Evolutionary conservation across 257 asterid genomes (phyloP), one percentile per base, ranked within the genome.

Genomic region (Petunia secreta): DNA sequence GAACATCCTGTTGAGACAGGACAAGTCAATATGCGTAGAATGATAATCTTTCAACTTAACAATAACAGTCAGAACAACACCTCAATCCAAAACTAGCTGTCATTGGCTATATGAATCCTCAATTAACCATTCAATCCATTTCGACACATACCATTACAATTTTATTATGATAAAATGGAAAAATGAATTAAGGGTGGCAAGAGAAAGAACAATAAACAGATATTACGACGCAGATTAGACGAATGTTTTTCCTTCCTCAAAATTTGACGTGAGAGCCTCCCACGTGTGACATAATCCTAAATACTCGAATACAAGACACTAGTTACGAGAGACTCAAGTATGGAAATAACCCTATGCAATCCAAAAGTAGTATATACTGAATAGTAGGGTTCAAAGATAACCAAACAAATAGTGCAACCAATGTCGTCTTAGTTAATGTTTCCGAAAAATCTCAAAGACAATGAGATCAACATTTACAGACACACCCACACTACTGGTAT

Each of bases 1-100:
- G 86, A 80, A 25, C 77, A 82, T 74, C 78, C 99, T 93, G 90
- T 81, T 55, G 81, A 62, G 54, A 71, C 66, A 84, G 69, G 83
- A 82, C 52, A 44, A 50, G 59, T 44, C 60, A 46, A 41, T 11
- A 41, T 57, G 57, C 69, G 76, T 71, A 55, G 59, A 83, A 60
- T 46, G 52, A 65, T 54, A 81, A 43, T 69, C 25, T 46, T 69
- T 38, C 59, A 71, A 71, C 34, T 71, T 71, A 10, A 25, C 60
- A 69, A 46, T 69, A 44, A 69, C 59, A 71, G 25, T 53, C 40
- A 66, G 6, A 71, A 68, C 41, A 68, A 71, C 50, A 60, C 77
- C 34, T 71, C 62, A 71, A 34, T 11, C 13, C 34, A 59, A 71
- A 37, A 50, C 44, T 13, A 48, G 44, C 44, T 1, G 11, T 11